Conservation (phyloP, 2,329 filamentous ascomycete genomes). For the Talaromyces sp. region DNA sequence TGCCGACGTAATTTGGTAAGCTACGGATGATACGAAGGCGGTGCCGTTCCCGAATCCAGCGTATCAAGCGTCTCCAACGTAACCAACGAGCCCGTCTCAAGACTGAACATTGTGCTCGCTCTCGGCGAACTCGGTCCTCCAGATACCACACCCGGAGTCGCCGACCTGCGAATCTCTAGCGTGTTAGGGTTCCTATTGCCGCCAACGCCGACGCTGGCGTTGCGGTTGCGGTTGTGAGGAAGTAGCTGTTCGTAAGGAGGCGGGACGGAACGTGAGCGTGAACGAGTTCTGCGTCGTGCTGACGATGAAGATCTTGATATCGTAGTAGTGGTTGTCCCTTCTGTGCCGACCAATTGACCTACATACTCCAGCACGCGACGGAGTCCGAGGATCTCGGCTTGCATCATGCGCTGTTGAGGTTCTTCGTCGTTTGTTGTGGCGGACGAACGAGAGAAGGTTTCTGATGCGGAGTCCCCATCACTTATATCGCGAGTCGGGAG, state of each 20-base stretch:
- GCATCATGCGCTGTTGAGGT: constrained; percentile 45
- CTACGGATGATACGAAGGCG: constrained; percentile 22
- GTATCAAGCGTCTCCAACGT: constrained; percentile 30
- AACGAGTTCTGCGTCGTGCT: constrained; percentile 23
- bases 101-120: constrained; percentile 28
- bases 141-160: neutral
- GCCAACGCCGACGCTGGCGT: neutral
- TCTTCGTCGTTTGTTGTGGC: constrained; percentile 23
- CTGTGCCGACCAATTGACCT: constrained; percentile 44
- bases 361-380: constrained; percentile 53
- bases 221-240: neutral
- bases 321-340: constrained; percentile 22
- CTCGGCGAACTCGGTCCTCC: constrained; percentile 28
- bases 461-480: neutral
- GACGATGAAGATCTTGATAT: neutral
- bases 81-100: constrained; percentile 26
- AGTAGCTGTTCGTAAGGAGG: constrained; percentile 3
- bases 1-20: neutral
- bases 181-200: neutral
- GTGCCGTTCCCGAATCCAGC: constrained; percentile 22
- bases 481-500: neutral
- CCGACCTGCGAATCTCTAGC: neutral
- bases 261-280: constrained; percentile 7
- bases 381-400: constrained; percentile 50
- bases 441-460: neutral